Conservation (phyloP, 257 asterid genomes). For the Primulina eburnea region DNA sequence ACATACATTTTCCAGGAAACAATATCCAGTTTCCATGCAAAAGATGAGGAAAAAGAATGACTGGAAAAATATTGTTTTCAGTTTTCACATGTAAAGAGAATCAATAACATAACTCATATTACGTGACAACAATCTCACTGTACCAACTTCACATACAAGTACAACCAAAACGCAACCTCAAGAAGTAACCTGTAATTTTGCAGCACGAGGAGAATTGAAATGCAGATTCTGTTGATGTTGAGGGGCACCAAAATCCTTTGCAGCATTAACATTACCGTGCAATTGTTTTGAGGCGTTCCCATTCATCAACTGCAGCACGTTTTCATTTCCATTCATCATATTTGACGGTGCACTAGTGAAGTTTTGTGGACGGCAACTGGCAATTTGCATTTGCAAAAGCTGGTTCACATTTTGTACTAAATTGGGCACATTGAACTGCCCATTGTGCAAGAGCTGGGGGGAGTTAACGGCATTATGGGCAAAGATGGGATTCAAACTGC, state of each 20-base stretch:
- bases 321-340: constrained; percentile 33
- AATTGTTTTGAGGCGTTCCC: constrained; percentile 34
- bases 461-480: constrained; percentile 40
- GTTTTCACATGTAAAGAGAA: too few species aligned
- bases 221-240: constrained; percentile 31
- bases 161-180: constrained; percentile 3
- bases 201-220: constrained; percentile 33
- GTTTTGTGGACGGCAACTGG: constrained; percentile 39
- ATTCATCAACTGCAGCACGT: constrained; percentile 32
- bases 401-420: constrained; percentile 56
- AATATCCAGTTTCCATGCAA: not conserved
- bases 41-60: not conserved
- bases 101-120: too few species aligned
- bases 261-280: constrained; percentile 28
- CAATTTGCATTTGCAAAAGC: constrained; percentile 50
- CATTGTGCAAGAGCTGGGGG: constrained; percentile 48
- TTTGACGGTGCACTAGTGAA: constrained; percentile 37
- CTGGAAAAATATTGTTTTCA: not conserved
- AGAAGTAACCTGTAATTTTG: constrained; percentile 41
- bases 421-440: constrained; percentile 37
- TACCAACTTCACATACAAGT: not conserved
- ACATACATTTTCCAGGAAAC: not conserved
- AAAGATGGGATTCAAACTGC: constrained; percentile 39
- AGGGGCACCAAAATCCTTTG: constrained; percentile 28
- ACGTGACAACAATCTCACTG: too few species aligned